phyloP scores from a whole-genome alignment of 768 basidiomycete genomes.

The Paxillus involutus region DNA sequence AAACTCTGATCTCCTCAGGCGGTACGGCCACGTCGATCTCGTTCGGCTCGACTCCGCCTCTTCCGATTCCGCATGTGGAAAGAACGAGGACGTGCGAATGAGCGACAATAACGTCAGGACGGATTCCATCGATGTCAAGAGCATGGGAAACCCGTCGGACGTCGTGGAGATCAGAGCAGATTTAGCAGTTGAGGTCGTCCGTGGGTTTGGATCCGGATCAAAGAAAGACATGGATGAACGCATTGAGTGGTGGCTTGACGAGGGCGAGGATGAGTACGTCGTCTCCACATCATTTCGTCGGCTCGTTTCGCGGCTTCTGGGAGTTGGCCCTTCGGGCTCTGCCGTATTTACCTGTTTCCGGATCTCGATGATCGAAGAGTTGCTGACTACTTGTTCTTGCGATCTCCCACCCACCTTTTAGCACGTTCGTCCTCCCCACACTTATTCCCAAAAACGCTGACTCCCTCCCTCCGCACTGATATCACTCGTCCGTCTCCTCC shows the following conservation, averaged over 20 bases:
- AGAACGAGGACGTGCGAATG: constrained; percentile 12
- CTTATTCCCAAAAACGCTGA: constrained; percentile 57
- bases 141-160: constrained; percentile 74
- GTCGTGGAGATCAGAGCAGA: constrained; percentile 78
- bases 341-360: no score
- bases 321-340: no score
- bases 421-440: constrained; percentile 11
- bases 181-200: constrained; percentile 50
- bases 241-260: constrained; percentile 93
- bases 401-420: neutral
- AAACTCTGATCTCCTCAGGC: constrained; percentile 89
- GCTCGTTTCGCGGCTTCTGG: neutral
- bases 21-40: constrained; percentile 91
- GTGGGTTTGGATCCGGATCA: constrained; percentile 3
- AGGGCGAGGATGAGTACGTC: constrained; percentile 85
- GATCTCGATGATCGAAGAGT: neutral
- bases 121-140: neutral
- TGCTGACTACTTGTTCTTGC: neutral
- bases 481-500: constrained; percentile 65
- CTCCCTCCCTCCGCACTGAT: constrained; percentile 57
- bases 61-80: neutral
- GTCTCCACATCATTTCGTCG: neutral
- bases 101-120: constrained; percentile 16
- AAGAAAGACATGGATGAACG: constrained; percentile 33
- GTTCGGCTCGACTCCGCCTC: constrained; percentile 49